phyloP scores from a whole-genome alignment of 2,329 filamentous ascomycete genomes.

The Aureobasidium sp. region DNA sequence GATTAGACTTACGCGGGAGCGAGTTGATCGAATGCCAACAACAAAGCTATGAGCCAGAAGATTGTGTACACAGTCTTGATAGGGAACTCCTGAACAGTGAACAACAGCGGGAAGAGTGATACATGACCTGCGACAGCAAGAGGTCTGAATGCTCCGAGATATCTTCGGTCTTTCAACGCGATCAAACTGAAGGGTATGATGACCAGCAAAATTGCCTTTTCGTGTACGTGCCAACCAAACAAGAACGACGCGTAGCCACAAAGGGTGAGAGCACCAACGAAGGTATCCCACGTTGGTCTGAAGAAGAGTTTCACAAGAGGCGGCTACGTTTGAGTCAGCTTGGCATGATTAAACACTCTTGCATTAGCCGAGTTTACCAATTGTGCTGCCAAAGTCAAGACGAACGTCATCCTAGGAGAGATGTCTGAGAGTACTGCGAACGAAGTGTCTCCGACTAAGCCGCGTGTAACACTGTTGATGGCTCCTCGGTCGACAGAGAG shows the following conservation, averaged over 20 bases:
- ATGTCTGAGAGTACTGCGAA: slow-evolving; percentile 92
- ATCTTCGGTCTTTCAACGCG: slow-evolving; percentile 79
- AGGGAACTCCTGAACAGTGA: slow-evolving; percentile 86
- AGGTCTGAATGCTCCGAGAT: slow-evolving; percentile 85
- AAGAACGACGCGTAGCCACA: slow-evolving; percentile 96
- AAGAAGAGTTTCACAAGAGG: slow-evolving; percentile 74
- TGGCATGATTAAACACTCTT: neutral
- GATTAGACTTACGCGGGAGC: slow-evolving; percentile 60
- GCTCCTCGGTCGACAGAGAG: slow-evolving; percentile 66
- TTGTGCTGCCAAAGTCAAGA: slow-evolving; percentile 76
- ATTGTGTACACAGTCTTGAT: slow-evolving; percentile 91
- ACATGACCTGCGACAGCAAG: slow-evolving; percentile 91
- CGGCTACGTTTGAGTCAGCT: slow-evolving; percentile 38
- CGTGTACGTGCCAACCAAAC: slow-evolving; percentile 97
- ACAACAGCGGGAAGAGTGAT: slow-evolving; percentile 87
- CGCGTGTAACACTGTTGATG: slow-evolving; percentile 81
- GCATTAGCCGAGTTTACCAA: slow-evolving; percentile 39
- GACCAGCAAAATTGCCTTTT: slow-evolving; percentile 90
- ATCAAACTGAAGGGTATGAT: slow-evolving; percentile 93
- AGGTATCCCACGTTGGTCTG: slow-evolving; percentile 76
- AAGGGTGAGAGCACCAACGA: slow-evolving; percentile 81
- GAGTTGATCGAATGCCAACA: slow-evolving; percentile 78
- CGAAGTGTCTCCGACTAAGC: slow-evolving; percentile 84
- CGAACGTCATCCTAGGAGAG: slow-evolving; percentile 70
- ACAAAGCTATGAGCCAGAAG: slow-evolving; percentile 80